Evolutionary conservation across 2,329 filamentous ascomycete species (phyloP), one percentile per base, ranked within the genome.

Genomic region (Arthrobotrys megalospora): DNA sequence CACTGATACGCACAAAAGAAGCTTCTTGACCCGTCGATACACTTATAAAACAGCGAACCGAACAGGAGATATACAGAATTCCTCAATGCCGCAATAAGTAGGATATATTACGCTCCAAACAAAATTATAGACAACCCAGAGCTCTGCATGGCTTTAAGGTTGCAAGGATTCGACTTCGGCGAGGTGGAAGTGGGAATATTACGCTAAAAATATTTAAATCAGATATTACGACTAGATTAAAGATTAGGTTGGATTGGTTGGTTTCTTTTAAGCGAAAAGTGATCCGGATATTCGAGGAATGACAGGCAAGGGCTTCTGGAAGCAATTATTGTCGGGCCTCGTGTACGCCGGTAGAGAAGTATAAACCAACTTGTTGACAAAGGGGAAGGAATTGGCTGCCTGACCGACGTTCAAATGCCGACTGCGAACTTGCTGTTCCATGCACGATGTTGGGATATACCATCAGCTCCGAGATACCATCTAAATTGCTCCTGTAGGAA

Each of bases 121-220:
- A 48, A 21, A 47, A n/a, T 43, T 38, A 2, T 14, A 48, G n/a
- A 6, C 11, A 28, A n/a, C 16, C 47, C 43, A 21, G 34, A 50
- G 63, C 34, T 66, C 63, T 50, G 64, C 36, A 41, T 16, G 48
- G 38, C 53, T 41, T 28, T 41, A 43, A 14, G 36, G 41, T 64
- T 64, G 48, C 71, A 76, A 55, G 71, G 71, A 43, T 76, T 52
- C 38, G 52, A 69, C 10, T 69, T 76, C 72, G 72, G 72, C 72
- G 72, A 76, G 65, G 65, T 76, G 72, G 72, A 53, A 50, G 19
- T 21, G 34, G 19, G 24, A 32, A 55, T 60, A 64, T 76, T 76
- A 65, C 72, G 72, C 72, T 70, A 76, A 69, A 41, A 45, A 19
- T 38, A 55, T 66, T 38, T 71, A 47, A 28, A 45, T 60, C 55